Percentiles rank a stretch among this genome's conserved stretches.
These are phyloP conservation scores for Adansonia gregorii DNA, from an alignment of 441 rosid genomes.

Conservation along the genomic window DNA sequence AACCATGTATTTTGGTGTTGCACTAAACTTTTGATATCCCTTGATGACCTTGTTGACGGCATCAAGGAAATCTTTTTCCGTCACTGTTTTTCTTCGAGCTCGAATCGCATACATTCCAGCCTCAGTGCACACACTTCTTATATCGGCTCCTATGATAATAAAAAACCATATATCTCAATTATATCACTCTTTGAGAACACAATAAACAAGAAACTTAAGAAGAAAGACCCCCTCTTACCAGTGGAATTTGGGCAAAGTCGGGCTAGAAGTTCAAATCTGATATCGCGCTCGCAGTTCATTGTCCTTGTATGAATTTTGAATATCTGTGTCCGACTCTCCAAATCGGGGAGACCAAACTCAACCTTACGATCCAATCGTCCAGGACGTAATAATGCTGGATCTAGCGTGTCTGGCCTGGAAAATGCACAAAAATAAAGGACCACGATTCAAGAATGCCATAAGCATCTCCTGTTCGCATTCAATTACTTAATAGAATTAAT, in stretches of 20 bases:
- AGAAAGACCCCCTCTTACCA: constrained; percentile 41
- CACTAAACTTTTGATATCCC: constrained; percentile 95
- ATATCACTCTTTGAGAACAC: not conserved
- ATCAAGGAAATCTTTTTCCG: constrained; percentile 94
- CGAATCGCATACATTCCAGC: constrained; percentile 96
- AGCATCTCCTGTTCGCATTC: not conserved
- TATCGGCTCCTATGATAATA: constrained; percentile 75
- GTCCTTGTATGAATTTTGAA: constrained; percentile 94
- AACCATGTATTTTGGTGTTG: constrained; percentile 95
- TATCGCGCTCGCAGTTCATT: constrained; percentile 90
- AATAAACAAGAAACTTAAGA: not conserved
- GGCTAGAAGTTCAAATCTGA: constrained; percentile 89
- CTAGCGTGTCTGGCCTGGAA: constrained; percentile 86
- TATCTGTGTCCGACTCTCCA: constrained; percentile 92
- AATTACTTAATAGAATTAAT: not conserved
- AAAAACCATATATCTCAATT: constrained; percentile 6
- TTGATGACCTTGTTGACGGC: constrained; percentile 96
- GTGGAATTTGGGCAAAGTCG: constrained; percentile 97
- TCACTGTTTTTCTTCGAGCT: constrained; percentile 90
- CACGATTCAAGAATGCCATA: not conserved
- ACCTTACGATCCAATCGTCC: constrained; percentile 95
- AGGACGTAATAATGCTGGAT: constrained; percentile 91
- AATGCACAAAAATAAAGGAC: not conserved
- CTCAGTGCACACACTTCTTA: constrained; percentile 94
- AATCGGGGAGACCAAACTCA: constrained; percentile 92